A percentile compares a stretch with the other conserved stretches of the same genome.
These are phyloP conservation scores for Serpula lacrymans DNA, from an alignment of 768 basidiomycete species.

Conservation along the genomic window DNA sequence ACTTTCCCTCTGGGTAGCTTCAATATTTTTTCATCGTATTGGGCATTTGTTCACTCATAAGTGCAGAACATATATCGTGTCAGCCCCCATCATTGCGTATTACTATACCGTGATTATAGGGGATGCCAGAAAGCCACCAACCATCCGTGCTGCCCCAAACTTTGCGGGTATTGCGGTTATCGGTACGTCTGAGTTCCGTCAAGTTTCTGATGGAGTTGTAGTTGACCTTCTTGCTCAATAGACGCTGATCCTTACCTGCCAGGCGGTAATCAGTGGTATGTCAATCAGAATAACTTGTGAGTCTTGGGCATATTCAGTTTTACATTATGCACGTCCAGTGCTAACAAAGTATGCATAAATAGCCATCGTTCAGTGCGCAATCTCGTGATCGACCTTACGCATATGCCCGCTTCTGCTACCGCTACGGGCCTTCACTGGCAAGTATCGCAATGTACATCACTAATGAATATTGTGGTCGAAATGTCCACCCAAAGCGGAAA, in stretches of 20 bases:
- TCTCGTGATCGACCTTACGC: slow-evolving; percentile 38
- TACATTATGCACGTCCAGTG: not conserved
- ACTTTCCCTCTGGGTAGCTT: slow-evolving; percentile 20
- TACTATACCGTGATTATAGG: slow-evolving; percentile 72
- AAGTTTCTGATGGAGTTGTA: slow-evolving; percentile 1
- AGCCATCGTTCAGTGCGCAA: slow-evolving; percentile 39
- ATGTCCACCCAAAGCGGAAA: slow-evolving; percentile 34
- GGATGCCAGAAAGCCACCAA: slow-evolving; percentile 58
- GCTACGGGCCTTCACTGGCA: slow-evolving; percentile 46
- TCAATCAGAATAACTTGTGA: slow-evolving; percentile 33
- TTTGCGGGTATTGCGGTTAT: slow-evolving; percentile 68
- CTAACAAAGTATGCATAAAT: not conserved
- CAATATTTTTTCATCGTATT: not conserved
- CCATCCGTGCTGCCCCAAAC: slow-evolving; percentile 47
- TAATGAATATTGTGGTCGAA: slow-evolving; percentile 38
- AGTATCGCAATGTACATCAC: slow-evolving; percentile 42
- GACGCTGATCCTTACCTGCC: slow-evolving; percentile 19
- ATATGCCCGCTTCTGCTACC: slow-evolving; percentile 25
- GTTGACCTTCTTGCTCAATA: slow-evolving; percentile 18
- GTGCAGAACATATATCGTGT: slow-evolving; percentile 56
- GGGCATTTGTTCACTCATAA: not conserved
- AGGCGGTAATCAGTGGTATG: slow-evolving; percentile 4
- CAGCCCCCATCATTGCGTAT: slow-evolving; percentile 55
- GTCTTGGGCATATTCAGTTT: slow-evolving; percentile 4
- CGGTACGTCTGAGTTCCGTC: slow-evolving; percentile 37